Conservation (phyloP, 768 basidiomycete species). For the Phylloporus sp. region DNA sequence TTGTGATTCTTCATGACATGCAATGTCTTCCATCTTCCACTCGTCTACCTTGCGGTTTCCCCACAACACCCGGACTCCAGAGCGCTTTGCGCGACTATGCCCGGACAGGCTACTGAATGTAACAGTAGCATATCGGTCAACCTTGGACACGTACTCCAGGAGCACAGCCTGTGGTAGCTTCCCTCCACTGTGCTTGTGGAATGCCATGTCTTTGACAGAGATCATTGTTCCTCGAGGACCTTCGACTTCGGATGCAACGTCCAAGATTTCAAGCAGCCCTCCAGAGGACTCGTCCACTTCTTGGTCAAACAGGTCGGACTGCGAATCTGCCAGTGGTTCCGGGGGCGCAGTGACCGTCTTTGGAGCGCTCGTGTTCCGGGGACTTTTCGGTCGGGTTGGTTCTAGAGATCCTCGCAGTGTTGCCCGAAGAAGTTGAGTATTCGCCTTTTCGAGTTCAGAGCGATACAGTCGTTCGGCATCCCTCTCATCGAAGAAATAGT, state of each 20-base stretch:
- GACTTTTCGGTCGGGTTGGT: neutral
- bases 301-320: conserved; percentile 49
- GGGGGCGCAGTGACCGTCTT: neutral
- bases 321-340: conserved; percentile 1
- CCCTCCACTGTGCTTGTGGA: conserved; percentile 81
- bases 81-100: conserved; percentile 69
- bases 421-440: conserved; percentile 41
- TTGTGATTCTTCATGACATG: conserved; percentile 70
- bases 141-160: conserved; percentile 58
- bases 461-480: conserved; percentile 59
- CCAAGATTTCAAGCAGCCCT: conserved; percentile 71
- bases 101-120: conserved; percentile 64
- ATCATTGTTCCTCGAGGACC: conserved; percentile 51
- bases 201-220: conserved; percentile 61
- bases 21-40: conserved; percentile 82
- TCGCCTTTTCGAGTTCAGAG: conserved; percentile 47
- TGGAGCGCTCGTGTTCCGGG: neutral
- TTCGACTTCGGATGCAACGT: conserved; percentile 55
- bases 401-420: conserved; percentile 31
- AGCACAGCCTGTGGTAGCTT: conserved; percentile 75
- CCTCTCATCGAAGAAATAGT: conserved; percentile 68
- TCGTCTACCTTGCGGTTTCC: conserved; percentile 50
- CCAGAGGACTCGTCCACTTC: conserved; percentile 46
- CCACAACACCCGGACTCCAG: conserved; percentile 71
- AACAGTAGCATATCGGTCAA: conserved; percentile 71